phyloP scores from a whole-genome alignment of 345 rosid species.

The Eucalyptus cloeziana region DNA sequence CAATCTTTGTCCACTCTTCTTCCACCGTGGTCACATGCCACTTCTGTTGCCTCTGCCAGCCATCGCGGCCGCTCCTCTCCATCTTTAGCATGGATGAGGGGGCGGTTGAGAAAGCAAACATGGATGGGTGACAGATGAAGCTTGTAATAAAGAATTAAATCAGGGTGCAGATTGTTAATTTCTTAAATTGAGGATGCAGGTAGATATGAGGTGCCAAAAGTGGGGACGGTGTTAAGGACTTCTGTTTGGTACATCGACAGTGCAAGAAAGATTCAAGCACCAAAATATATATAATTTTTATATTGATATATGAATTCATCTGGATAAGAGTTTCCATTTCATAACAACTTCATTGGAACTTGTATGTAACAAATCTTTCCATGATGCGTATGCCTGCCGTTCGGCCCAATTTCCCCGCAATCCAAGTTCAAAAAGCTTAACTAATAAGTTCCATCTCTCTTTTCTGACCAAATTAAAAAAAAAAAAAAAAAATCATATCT shows the following conservation, averaged over 20 bases:
- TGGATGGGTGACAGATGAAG: not conserved
- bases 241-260: not conserved
- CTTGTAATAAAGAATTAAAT: not conserved
- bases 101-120: not conserved
- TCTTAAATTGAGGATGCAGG: not conserved
- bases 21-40: not conserved
- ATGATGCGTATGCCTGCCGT: not conserved
- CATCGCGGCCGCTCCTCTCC: not conserved
- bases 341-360: not conserved
- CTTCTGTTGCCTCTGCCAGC: not conserved
- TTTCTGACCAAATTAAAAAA: too few relatives aligned
- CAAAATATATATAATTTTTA: not conserved
- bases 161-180: not conserved
- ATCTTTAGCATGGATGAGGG: not conserved
- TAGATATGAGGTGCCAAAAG: not conserved
- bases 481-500: too few relatives aligned
- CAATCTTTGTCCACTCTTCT: not conserved
- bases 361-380: not conserved
- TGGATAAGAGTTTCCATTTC: not conserved
- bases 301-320: not conserved
- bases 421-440: not conserved
- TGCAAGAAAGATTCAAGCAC: not conserved
- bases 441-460: not conserved
- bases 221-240: not conserved
- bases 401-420: not conserved